These are phyloP conservation scores for Taphrina wiesneri DNA, from an alignment of 1,139 yeast genomes.

Conservation along the genomic window DNA sequence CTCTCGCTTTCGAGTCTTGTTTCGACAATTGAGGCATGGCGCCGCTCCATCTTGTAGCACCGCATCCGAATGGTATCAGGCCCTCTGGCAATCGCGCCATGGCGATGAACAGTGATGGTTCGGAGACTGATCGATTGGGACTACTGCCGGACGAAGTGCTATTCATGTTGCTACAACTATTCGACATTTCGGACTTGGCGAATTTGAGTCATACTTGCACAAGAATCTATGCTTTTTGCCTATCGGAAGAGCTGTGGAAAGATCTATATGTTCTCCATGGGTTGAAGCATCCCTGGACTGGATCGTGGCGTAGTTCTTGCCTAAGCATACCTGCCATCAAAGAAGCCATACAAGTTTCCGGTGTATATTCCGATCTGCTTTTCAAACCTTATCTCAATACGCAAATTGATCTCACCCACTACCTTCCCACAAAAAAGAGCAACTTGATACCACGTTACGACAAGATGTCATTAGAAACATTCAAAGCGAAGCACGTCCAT, in stretches of 20 bases:
- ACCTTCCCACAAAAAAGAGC: constrained; percentile 54
- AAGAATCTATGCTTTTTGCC: constrained; percentile 67
- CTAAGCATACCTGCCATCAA: constrained; percentile 55
- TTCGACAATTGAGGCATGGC: neutral
- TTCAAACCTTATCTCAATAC: constrained; percentile 81
- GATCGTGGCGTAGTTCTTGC: constrained; percentile 63
- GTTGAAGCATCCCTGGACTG: constrained; percentile 56
- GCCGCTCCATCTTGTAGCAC: neutral
- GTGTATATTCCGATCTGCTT: constrained; percentile 61
- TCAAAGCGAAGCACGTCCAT: constrained; percentile 53
- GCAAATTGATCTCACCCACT: constrained; percentile 61
- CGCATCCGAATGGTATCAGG: constrained; percentile 33
- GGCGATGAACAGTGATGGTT: neutral
- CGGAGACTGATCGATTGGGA: neutral
- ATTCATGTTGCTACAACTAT: constrained; percentile 53
- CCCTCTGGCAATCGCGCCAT: constrained; percentile 31
- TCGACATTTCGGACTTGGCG: constrained; percentile 52
- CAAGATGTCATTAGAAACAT: constrained; percentile 45
- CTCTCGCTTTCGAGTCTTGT: neutral
- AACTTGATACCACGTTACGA: constrained; percentile 45
- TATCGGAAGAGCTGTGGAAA: constrained; percentile 80
- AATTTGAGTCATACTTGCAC: constrained; percentile 61
- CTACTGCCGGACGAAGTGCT: constrained; percentile 47
- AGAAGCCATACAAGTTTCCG: constrained; percentile 48
- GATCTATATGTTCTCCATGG: constrained; percentile 48